Percentiles rank a stretch among this genome's conserved stretches.
phyloP scores from a whole-genome alignment of 306 rosid genomes.

The Canavalia ensiformis region DNA sequence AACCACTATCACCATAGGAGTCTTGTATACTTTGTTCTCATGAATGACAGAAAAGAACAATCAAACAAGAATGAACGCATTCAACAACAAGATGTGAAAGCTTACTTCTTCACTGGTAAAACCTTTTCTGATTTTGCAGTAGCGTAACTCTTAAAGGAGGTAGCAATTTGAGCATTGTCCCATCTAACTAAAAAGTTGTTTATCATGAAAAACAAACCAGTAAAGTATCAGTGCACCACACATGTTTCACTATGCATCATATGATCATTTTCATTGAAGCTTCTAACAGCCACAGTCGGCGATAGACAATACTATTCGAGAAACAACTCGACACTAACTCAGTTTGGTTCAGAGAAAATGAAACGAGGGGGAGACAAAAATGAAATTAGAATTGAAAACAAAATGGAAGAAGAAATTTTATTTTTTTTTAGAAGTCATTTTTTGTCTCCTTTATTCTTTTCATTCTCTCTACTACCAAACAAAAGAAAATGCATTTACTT shows the following conservation, averaged over 20 bases:
- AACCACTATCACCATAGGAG: not conserved
- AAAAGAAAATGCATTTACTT: too few relatives aligned
- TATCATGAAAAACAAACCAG: constrained; percentile 31
- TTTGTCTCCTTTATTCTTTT: too few relatives aligned
- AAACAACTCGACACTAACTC: too few relatives aligned
- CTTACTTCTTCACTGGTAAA: constrained; percentile 70
- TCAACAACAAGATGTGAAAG: constrained; percentile 3
- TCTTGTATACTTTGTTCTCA: not conserved
- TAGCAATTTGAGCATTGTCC: constrained; percentile 51
- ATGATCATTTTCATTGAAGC: too few relatives aligned
- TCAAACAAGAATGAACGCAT: not conserved
- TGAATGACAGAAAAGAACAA: not conserved
- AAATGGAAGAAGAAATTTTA: too few relatives aligned
- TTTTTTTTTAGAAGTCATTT: too few relatives aligned
- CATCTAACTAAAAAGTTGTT: constrained; percentile 54
- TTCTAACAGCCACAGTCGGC: too few relatives aligned
- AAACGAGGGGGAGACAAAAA: too few relatives aligned
- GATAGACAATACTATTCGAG: too few relatives aligned
- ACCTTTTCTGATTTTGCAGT: constrained; percentile 60
- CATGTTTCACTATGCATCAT: not conserved
- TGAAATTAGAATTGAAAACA: too few relatives aligned
- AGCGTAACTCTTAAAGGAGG: constrained; percentile 61
- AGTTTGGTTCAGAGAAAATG: too few relatives aligned
- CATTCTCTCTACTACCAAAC: too few relatives aligned
- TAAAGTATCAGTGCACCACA: constrained; percentile 23